Evolutionary conservation across 371 early-diverging fungal species (phyloP).

Genomic region (Zychaea mexicana): DNA sequence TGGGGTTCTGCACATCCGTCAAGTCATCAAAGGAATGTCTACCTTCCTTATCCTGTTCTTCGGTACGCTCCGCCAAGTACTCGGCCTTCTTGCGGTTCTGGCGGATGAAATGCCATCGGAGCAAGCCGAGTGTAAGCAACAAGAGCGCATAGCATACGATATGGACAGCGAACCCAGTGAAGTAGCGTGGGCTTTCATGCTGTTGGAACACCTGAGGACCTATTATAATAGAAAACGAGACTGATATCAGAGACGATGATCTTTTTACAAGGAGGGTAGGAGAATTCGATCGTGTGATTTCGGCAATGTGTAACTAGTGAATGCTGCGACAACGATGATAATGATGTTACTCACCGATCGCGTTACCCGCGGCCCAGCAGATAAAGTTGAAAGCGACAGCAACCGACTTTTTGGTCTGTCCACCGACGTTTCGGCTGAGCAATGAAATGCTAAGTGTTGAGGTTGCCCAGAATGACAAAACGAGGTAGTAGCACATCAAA

Average conservation of each 20-base stretch:
- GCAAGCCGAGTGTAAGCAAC: background rate
- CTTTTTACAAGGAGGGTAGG: too few species aligned
- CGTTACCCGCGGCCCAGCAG: constrained; percentile 30
- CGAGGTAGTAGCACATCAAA: constrained; percentile 23
- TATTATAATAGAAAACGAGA: too few species aligned
- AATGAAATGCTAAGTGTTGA: constrained; percentile 22
- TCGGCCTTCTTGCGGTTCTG: constrained; percentile 22
- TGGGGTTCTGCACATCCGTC: constrained; percentile 25
- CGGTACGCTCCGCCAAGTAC: constrained; percentile 8
- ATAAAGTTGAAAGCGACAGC: constrained; percentile 29
- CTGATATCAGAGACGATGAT: too few species aligned
- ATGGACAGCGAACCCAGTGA: constrained; percentile 25
- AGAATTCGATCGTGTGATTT: too few species aligned
- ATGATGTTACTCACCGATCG: constrained; percentile 25
- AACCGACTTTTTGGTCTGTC: constrained; percentile 26
- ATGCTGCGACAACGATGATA: too few species aligned
- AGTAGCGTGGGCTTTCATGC: constrained; percentile 22
- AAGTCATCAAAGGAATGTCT: constrained; percentile 23
- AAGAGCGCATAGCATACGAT: constrained; percentile 23
- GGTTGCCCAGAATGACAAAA: constrained; percentile 26
- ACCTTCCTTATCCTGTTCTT: constrained; percentile 2
- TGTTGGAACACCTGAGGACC: constrained; percentile 28
- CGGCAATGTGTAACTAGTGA: too few species aligned
- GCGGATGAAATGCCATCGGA: constrained; percentile 20
- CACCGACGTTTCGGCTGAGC: constrained; percentile 24